Evolutionary conservation across 306 rosid genomes (phyloP), one percentile per base, ranked within the genome.

Genomic region (Begonia peltatifolia): DNA sequence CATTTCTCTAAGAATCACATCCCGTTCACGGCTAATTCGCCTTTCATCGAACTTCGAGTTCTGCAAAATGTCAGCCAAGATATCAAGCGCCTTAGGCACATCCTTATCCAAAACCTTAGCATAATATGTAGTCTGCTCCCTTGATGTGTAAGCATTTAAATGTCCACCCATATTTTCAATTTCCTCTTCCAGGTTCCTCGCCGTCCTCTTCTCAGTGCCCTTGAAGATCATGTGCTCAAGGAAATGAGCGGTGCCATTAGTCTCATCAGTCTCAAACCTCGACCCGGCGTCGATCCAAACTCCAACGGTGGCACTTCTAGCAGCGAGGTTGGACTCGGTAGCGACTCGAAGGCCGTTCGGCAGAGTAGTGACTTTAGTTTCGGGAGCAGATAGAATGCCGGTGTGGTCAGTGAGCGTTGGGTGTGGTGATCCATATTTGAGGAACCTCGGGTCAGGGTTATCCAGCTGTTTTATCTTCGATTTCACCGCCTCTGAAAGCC

Each of bases 141-240:
- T 76, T 5, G 97, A 88, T 0, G 83, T 90, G 69, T 90, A 85
- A 0, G 95, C 97, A 60, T 90, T 90, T 60, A 90, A 62, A 47
- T 90, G 97, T 0, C 97, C 97, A 2, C 97, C 97, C 94, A 85
- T 90, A 67, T 90, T 90, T 84, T 90, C 97, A 43, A 85, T 75
- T 75, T 90, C 95, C 53, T 83, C 94, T 65, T 90, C 95, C 3
- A 90, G 71, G 54, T 71, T 67, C 17, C 84, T 70, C 1, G 87
- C 87, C 17, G 83, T 74, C 66, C 90, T 67, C 73, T 68, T 72
- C 15, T 68, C 73, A 1, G 97, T 90, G 10, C 99, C 99, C 58
- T 90, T 83, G 58, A 90, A 90, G 43, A 90, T 90, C 99, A 90
- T 90, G 63, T 90, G 99, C 67, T 90, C 99, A 14, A 90, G 66